Evolutionary conservation across 2,329 filamentous ascomycete genomes (phyloP).

Genomic region (Claviceps africana): DNA sequence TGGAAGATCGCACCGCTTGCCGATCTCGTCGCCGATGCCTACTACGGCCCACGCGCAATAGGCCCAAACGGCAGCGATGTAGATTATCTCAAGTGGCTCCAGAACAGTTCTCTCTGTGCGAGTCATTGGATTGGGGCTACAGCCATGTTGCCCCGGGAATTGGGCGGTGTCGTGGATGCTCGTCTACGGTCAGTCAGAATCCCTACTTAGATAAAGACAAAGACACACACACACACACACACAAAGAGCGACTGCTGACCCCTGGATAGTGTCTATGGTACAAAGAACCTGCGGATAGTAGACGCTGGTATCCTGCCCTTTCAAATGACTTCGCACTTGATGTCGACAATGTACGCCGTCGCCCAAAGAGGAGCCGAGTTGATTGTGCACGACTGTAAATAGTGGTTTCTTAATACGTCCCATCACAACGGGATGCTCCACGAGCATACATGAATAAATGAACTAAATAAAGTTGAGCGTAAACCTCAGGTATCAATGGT

Average conservation of each 20-base stretch:
- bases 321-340: constrained; percentile 11
- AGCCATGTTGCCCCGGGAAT: constrained; percentile 11
- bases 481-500: too few species aligned
- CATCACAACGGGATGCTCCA: too few species aligned
- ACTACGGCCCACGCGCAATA: constrained; percentile 9
- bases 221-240: too few species aligned
- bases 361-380: constrained; percentile 11
- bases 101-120: constrained; percentile 4
- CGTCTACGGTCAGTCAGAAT: constrained; percentile 7
- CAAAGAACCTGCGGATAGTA: constrained; percentile 10
- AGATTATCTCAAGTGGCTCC: constrained; percentile 10
- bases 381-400: constrained; percentile 8
- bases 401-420: background rate
- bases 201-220: background rate
- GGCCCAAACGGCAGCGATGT: constrained; percentile 10
- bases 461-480: background rate
- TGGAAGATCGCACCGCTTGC: constrained; percentile 9
- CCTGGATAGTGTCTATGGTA: constrained; percentile 10
- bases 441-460: too few species aligned
- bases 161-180: constrained; percentile 12
- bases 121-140: constrained; percentile 14
- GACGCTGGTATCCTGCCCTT: constrained; percentile 12
- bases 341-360: constrained; percentile 13
- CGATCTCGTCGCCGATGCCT: constrained; percentile 9
- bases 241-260: background rate